Percentiles rank a stretch among this genome's conserved stretches.
Conservation (phyloP, 441 rosid species). For the Brassica balearica region DNA sequence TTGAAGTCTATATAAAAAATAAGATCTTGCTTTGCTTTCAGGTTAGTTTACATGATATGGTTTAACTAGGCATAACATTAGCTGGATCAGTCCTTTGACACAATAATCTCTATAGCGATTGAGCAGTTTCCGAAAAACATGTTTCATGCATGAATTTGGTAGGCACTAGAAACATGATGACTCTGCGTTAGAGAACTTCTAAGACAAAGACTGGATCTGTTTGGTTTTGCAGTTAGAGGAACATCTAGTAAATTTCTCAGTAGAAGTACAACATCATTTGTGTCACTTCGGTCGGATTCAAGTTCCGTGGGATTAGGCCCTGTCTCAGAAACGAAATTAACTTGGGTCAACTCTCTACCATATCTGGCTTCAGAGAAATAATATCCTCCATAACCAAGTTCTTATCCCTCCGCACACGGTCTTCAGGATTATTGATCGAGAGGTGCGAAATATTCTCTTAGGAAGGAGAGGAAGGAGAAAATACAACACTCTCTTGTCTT, state of each 20-base stretch:
- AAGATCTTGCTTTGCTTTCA: background rate
- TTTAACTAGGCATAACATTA: constrained; percentile 28
- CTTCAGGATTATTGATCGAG: too few relatives aligned
- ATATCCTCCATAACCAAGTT: too few relatives aligned
- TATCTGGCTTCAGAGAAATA: too few relatives aligned
- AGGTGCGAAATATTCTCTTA: too few relatives aligned
- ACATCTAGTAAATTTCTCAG: background rate
- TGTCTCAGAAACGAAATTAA: too few relatives aligned
- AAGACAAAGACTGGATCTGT: constrained; percentile 12
- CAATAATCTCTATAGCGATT: constrained; percentile 38
- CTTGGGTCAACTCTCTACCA: too few relatives aligned
- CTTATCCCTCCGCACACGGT: too few relatives aligned
- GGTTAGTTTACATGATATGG: background rate
- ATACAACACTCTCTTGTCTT: too few relatives aligned
- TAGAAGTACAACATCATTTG: background rate
- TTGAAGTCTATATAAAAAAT: background rate
- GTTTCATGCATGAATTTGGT: constrained; percentile 41
- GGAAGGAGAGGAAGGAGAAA: too few relatives aligned
- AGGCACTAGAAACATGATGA: constrained; percentile 32
- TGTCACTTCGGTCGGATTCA: background rate
- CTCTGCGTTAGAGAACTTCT: constrained; percentile 26
- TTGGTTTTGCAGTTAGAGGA: constrained; percentile 12
- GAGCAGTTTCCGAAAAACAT: constrained; percentile 19
- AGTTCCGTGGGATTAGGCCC: background rate
- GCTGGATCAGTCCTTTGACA: constrained; percentile 40